Percentiles rank a stretch among this genome's conserved stretches.
These are phyloP conservation scores for Crithidia mellificae DNA, from an alignment of 208 protist species.

Conservation along the genomic window DNA sequence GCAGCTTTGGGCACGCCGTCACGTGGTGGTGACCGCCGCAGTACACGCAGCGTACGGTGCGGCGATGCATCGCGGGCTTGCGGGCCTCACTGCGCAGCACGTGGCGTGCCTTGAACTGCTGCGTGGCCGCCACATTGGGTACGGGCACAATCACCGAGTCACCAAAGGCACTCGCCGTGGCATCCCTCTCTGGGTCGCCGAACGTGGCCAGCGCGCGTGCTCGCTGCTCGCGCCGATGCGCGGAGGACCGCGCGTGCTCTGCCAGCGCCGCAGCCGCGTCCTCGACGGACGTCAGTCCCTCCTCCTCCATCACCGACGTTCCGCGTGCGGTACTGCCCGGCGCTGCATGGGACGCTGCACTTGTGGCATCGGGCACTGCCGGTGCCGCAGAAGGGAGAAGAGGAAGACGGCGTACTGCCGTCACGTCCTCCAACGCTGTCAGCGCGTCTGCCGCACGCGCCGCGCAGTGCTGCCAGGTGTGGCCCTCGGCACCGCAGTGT, in stretches of 20 bases:
- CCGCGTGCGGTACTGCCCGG: neutral
- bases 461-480: slow-evolving; percentile 46
- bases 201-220: neutral
- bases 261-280: slow-evolving; percentile 27
- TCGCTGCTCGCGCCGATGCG: slow-evolving; percentile 6
- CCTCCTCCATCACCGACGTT: slow-evolving; percentile 19
- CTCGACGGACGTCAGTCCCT: slow-evolving; percentile 15
- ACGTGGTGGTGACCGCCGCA: slow-evolving; percentile 80
- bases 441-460: slow-evolving; percentile 9
- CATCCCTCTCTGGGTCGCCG: too few species aligned
- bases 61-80: slow-evolving; percentile 66
- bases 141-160: slow-evolving; percentile 41
- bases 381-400: too few species aligned
- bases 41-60: slow-evolving; percentile 74
- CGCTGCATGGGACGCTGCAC: neutral
- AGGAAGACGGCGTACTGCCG: too few species aligned
- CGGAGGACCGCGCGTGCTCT: slow-evolving; percentile 1
- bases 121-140: slow-evolving; percentile 52
- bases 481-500: slow-evolving; percentile 29
- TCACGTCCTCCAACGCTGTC: slow-evolving; percentile 2
- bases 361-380: too few species aligned
- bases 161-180: too few species aligned
- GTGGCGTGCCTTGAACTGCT: slow-evolving; percentile 42
- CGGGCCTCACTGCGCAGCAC: slow-evolving; percentile 40
- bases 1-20: slow-evolving; percentile 60